phyloP scores from a whole-genome alignment of 768 basidiomycete species.

The Sutorius australiensis region DNA sequence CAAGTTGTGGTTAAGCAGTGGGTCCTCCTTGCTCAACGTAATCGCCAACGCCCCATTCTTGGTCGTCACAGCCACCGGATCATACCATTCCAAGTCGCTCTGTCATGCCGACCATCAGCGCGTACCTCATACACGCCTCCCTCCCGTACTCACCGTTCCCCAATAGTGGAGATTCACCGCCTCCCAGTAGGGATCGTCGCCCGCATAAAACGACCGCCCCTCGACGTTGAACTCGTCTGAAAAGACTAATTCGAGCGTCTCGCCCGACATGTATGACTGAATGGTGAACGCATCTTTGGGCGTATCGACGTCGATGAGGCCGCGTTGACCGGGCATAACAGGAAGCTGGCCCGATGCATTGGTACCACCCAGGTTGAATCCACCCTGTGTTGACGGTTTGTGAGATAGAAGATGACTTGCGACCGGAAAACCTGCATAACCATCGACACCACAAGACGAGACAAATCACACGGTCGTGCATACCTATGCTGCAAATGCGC shows the following conservation, averaged over 20 bases:
- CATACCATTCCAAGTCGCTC: slow-evolving; percentile 56
- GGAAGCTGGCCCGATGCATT: slow-evolving; percentile 68
- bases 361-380: slow-evolving; percentile 72
- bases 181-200: slow-evolving; percentile 62
- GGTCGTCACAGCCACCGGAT: slow-evolving; percentile 51
- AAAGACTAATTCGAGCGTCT: slow-evolving; percentile 56
- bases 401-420: slow-evolving; percentile 42
- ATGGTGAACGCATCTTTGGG: slow-evolving; percentile 43
- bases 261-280: slow-evolving; percentile 35
- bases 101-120: slow-evolving; percentile 12
- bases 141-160: slow-evolving; percentile 42
- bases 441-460: not conserved
- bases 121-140: no score
- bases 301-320: slow-evolving; percentile 54
- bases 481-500: slow-evolving; percentile 17
- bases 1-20: slow-evolving; percentile 43
- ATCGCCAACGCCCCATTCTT: slow-evolving; percentile 47
- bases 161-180: slow-evolving; percentile 63
- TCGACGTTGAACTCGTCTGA: slow-evolving; percentile 80
- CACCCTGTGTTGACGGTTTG: slow-evolving; percentile 42
- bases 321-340: slow-evolving; percentile 39
- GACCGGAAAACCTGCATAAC: slow-evolving; percentile 45
- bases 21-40: slow-evolving; percentile 42
- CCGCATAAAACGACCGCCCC: slow-evolving; percentile 67
- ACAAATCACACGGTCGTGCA: not conserved